Evolutionary conservation across 1,139 yeast genomes (phyloP).

Genomic region (Geotrichum bryndzae): DNA sequence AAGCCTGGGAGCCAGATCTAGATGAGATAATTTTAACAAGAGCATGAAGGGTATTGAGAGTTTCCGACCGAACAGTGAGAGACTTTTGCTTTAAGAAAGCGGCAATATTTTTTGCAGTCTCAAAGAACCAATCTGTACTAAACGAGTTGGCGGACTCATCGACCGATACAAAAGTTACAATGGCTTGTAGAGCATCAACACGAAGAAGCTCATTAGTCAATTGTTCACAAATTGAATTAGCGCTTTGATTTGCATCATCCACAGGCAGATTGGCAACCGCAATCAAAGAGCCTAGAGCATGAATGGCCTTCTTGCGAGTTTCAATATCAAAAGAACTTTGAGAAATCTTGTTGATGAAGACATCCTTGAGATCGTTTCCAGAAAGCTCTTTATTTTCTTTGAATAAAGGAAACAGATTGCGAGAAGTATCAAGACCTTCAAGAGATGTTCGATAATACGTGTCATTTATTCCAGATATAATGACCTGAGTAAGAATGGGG

Average conservation of each 20-base stretch:
- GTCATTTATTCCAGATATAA: constrained; percentile 43
- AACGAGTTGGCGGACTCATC: not conserved
- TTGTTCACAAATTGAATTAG: constrained; percentile 25
- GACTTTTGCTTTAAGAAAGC: constrained; percentile 26
- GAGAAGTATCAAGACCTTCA: constrained; percentile 44
- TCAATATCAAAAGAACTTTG: constrained; percentile 46
- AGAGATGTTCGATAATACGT: constrained; percentile 48
- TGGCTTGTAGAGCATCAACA: constrained; percentile 26
- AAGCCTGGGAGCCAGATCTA: not conserved
- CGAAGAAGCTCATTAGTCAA: constrained; percentile 33
- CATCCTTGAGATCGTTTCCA: constrained; percentile 21
- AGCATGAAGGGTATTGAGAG: constrained; percentile 26
- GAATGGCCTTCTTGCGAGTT: constrained; percentile 45
- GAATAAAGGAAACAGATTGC: constrained; percentile 10
- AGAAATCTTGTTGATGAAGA: constrained; percentile 37
- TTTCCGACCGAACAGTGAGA: constrained; percentile 26
- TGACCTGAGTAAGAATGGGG: constrained; percentile 33
- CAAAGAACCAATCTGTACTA: constrained; percentile 21
- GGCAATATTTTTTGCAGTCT: constrained; percentile 21
- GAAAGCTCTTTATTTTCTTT: not conserved
- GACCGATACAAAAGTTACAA: constrained; percentile 22
- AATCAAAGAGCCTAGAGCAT: constrained; percentile 35
- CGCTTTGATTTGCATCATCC: constrained; percentile 18
- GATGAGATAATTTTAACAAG: constrained; percentile 16
- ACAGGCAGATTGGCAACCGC: constrained; percentile 23